Percentiles rank a stretch among this genome's conserved stretches.
phyloP scores from a whole-genome alignment of 768 basidiomycete species.

The Kwoniella botswanensis region DNA sequence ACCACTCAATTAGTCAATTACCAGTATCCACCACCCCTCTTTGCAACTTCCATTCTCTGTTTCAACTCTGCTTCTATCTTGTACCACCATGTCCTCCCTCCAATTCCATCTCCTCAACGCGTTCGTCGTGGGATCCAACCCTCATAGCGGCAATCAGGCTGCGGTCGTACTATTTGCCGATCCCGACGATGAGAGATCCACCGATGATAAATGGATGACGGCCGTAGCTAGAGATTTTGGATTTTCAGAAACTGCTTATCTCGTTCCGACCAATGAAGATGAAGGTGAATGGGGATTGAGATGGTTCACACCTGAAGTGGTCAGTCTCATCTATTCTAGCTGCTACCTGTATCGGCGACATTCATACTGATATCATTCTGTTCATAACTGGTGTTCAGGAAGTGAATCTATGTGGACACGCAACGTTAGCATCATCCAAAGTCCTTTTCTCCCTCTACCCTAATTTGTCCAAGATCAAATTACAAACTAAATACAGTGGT shows the following conservation, averaged over 20 bases:
- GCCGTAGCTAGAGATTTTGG: conserved; percentile 36
- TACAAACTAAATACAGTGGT: conserved; percentile 33
- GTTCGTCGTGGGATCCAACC: conserved; percentile 25
- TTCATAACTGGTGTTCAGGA: conserved; percentile 23
- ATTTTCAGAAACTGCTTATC: conserved; percentile 43
- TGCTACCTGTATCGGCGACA: not conserved
- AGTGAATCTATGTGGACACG: conserved; percentile 42
- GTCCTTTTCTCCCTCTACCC: conserved; percentile 37
- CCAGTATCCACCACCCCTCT: too few species aligned
- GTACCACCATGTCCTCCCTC: conserved; percentile 2
- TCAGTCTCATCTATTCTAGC: conserved; percentile 16
- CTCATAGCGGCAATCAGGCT: conserved; percentile 42
- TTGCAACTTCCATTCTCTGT: too few species aligned
- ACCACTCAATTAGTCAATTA: too few species aligned
- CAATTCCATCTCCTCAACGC: conserved; percentile 45
- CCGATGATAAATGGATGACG: conserved; percentile 30
- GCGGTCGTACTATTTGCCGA: conserved; percentile 35
- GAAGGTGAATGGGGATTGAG: conserved; percentile 34
- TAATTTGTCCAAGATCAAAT: conserved; percentile 2
- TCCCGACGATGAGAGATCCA: conserved; percentile 2
- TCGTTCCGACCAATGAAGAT: conserved; percentile 22
- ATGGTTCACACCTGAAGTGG: conserved; percentile 41
- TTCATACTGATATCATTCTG: not conserved
- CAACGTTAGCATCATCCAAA: conserved; percentile 37
- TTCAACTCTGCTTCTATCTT: not conserved